Percentiles rank a stretch among this genome's conserved stretches.
Conservation (phyloP, 1,284 basidiomycete genomes). For the Rhizoctonia solani region DNA sequence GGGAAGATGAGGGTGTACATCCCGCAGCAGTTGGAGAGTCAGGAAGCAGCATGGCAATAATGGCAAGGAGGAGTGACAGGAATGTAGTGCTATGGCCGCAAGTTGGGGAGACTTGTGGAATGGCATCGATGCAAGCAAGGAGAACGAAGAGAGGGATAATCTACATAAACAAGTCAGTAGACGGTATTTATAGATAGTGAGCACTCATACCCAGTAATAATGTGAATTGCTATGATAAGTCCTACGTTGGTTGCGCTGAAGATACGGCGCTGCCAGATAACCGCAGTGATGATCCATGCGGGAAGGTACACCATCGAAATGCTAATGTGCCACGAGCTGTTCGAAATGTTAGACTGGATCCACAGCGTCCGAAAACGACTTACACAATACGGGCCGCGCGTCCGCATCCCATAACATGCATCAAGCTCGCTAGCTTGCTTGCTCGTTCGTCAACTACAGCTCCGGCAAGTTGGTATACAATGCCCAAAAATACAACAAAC, state of each 20-base stretch:
- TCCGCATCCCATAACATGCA: constrained; percentile 73
- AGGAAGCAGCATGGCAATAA: constrained; percentile 65
- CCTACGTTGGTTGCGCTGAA: constrained; percentile 65
- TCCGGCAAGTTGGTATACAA: constrained; percentile 73
- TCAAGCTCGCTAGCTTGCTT: constrained; percentile 61
- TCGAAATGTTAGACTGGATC: not conserved
- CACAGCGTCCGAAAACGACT: constrained; percentile 39
- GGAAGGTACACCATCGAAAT: constrained; percentile 61
- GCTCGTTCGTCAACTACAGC: constrained; percentile 66
- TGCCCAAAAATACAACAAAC: constrained; percentile 56
- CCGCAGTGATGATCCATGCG: constrained; percentile 66
- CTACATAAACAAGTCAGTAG: constrained; percentile 37
- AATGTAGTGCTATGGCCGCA: constrained; percentile 71
- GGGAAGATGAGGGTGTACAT: constrained; percentile 74
- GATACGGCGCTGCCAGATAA: constrained; percentile 66
- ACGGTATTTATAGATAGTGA: constrained; percentile 38
- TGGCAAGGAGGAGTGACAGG: constrained; percentile 64
- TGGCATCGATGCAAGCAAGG: constrained; percentile 67
- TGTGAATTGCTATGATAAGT: constrained; percentile 64
- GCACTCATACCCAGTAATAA: constrained; percentile 58
- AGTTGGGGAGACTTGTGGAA: constrained; percentile 75
- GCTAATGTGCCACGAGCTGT: constrained; percentile 69
- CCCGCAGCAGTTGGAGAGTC: constrained; percentile 53
- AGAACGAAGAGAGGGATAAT: constrained; percentile 67
- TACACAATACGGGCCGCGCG: constrained; percentile 68